Evolutionary conservation across 108 stramenopile species (phyloP).

Genomic region (Skeletonema potamos): DNA sequence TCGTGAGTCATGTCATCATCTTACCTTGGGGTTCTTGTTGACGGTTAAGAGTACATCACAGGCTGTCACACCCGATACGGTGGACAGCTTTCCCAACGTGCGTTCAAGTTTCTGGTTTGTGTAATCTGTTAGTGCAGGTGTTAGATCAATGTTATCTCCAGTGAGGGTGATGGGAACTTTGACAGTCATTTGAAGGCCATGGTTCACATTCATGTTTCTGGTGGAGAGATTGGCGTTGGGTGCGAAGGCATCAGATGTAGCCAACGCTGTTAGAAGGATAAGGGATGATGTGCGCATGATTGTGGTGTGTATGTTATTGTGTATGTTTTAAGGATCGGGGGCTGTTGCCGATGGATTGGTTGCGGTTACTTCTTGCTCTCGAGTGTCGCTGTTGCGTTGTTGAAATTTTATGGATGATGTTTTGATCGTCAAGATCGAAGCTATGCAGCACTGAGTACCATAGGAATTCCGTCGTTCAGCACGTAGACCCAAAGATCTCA

Average conservation of each 20-base stretch:
- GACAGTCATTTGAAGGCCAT: slow-evolving; percentile 44
- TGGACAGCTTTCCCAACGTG: slow-evolving; percentile 69
- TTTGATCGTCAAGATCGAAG: too few relatives aligned
- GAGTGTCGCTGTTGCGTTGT: too few relatives aligned
- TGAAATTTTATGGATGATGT: too few relatives aligned
- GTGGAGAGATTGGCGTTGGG: slow-evolving; percentile 14
- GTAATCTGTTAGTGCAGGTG: slow-evolving; percentile 73
- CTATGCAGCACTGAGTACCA: not conserved
- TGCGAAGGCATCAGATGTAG: slow-evolving; percentile 33
- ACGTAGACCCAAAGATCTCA: too few relatives aligned
- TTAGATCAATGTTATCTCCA: slow-evolving; percentile 87
- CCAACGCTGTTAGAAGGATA: slow-evolving; percentile 24
- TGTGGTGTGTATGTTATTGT: not conserved
- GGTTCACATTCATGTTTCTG: not conserved
- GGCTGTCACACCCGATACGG: slow-evolving; percentile 56
- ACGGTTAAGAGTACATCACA: slow-evolving; percentile 84
- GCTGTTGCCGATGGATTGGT: not conserved
- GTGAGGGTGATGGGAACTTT: slow-evolving; percentile 70
- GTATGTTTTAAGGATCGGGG: not conserved
- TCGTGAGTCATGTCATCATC: slow-evolving; percentile 7
- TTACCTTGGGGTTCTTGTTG: slow-evolving; percentile 87
- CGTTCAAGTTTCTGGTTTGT: slow-evolving; percentile 75
- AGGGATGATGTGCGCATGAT: slow-evolving; percentile 26
- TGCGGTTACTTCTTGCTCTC: not conserved
- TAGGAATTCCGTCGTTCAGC: not conserved